Conservation (phyloP, 176 grass and related monocot genomes). For the Dactylis glomerata region DNA sequence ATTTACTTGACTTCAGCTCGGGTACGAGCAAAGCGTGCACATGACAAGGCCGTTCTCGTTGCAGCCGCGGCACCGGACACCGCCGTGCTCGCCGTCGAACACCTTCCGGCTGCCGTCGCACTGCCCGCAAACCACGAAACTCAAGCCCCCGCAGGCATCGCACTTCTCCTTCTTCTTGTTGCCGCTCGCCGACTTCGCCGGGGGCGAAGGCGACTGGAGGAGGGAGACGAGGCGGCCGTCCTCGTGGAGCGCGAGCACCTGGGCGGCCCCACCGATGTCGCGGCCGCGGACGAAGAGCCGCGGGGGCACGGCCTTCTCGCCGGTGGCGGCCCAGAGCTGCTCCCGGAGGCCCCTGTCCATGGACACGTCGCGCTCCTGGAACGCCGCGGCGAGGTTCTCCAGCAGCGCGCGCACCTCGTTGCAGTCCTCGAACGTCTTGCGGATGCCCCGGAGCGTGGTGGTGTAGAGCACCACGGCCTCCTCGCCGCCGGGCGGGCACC, state of each 20-base stretch:
- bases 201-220: slow-evolving; percentile 15
- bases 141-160: slow-evolving; percentile 40
- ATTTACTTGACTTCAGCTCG: background rate
- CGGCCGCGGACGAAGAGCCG: slow-evolving; percentile 68
- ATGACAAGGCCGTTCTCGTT: slow-evolving; percentile 79
- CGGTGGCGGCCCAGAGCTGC: slow-evolving; percentile 51
- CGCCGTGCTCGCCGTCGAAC: slow-evolving; percentile 32
- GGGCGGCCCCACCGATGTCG: slow-evolving; percentile 54
- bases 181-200: background rate
- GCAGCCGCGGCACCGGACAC: slow-evolving; percentile 46
- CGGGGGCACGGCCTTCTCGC: slow-evolving; percentile 53
- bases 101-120: slow-evolving; percentile 69
- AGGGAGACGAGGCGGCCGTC: slow-evolving; percentile 55
- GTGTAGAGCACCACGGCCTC: slow-evolving; percentile 58
- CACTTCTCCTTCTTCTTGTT: slow-evolving; percentile 23
- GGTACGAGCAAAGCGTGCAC: slow-evolving; percentile 52
- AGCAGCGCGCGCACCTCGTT: slow-evolving; percentile 48
- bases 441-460: slow-evolving; percentile 66
- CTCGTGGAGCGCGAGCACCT: slow-evolving; percentile 67
- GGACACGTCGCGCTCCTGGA: slow-evolving; percentile 82
- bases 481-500: slow-evolving; percentile 52
- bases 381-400: slow-evolving; percentile 50
- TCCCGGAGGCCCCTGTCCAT: slow-evolving; percentile 77
- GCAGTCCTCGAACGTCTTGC: slow-evolving; percentile 81
- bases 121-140: slow-evolving; percentile 56